Conservation (phyloP, 352 stramenopile species). For the Phytophthora europaea region DNA sequence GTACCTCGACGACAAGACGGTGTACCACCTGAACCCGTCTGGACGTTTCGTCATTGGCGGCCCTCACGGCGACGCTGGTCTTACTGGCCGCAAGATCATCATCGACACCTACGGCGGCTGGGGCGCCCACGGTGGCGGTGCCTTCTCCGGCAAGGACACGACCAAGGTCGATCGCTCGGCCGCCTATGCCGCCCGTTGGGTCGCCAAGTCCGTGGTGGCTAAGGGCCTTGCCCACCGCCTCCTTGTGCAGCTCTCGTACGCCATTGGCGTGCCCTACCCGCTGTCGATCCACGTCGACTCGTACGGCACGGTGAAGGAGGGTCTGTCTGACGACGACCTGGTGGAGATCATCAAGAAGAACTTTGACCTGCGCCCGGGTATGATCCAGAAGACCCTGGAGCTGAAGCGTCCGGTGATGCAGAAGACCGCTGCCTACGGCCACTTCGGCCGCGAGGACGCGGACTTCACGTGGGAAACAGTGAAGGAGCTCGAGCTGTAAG, state of each 20-base stretch:
- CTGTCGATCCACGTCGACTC: slow-evolving; percentile 98
- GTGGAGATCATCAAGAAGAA: slow-evolving; percentile 99
- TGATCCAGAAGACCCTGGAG: slow-evolving; percentile 98
- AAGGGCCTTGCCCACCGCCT: slow-evolving; percentile 95
- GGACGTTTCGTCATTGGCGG: slow-evolving; percentile 99
- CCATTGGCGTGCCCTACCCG: slow-evolving; percentile 98
- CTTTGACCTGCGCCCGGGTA: slow-evolving; percentile 98
- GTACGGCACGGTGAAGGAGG: slow-evolving; percentile 97
- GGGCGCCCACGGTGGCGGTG: slow-evolving; percentile 98
- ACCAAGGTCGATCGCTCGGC: slow-evolving; percentile 99
- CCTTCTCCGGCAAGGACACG: slow-evolving; percentile 99
- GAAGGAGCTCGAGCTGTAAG: slow-evolving; percentile 92
- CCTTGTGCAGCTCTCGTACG: slow-evolving; percentile 99
- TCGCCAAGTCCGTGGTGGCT: slow-evolving; percentile 98
- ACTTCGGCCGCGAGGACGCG: slow-evolving; percentile 98
- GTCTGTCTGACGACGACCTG: slow-evolving; percentile 96
- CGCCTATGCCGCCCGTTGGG: slow-evolving; percentile 98
- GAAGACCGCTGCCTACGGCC: slow-evolving; percentile 99
- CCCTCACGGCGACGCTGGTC: slow-evolving; percentile 98
- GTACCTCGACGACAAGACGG: slow-evolving; percentile 99
- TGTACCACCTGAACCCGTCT: slow-evolving; percentile 99
- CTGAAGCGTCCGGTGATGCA: slow-evolving; percentile 98
- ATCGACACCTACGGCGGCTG: slow-evolving; percentile 99
- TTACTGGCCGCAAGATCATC: slow-evolving; percentile 99
- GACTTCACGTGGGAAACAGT: slow-evolving; percentile 99